phyloP scores from a whole-genome alignment of 495 filamentous ascomycete species.

The Zalerion maritima region DNA sequence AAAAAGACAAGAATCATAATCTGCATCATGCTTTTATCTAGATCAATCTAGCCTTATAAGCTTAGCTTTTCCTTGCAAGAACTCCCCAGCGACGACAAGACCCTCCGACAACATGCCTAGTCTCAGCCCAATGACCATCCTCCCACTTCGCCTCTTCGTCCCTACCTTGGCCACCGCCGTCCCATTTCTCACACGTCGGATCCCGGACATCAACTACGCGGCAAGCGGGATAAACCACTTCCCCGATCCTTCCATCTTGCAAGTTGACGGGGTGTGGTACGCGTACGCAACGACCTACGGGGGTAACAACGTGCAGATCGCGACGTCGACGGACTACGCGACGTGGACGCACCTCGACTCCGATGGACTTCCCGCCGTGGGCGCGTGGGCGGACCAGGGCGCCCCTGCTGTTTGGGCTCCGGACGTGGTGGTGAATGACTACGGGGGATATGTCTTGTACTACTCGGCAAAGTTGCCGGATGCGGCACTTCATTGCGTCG shows the following conservation, averaged over 20 bases:
- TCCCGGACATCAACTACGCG: no score
- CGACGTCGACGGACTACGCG: constrained; percentile 10
- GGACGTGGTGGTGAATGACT: constrained; percentile 20
- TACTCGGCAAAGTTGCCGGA: constrained; percentile 34
- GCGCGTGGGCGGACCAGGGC: constrained; percentile 15
- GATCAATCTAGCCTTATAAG: no score
- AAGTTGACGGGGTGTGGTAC: constrained; percentile 18
- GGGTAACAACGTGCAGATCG: constrained; percentile 21
- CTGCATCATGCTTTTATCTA: no score
- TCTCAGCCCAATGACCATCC: no score
- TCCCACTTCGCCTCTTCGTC: no score
- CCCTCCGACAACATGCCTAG: no score
- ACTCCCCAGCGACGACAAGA: no score
- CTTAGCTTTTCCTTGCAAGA: no score
- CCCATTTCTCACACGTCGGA: no score
- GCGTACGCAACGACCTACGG: constrained; percentile 21
- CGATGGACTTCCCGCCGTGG: constrained; percentile 16
- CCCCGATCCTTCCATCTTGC: constrained; percentile 21
- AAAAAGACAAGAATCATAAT: no score
- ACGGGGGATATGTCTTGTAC: constrained; percentile 42
- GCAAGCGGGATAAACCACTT: no score
- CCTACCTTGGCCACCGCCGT: no score
- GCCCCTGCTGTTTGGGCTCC: constrained; percentile 16
- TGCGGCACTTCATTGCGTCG: constrained; percentile 37
- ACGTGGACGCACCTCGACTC: constrained; percentile 16